Evolutionary conservation across 2,329 filamentous ascomycete species (phyloP).

Genomic region (Alternaria triticina): DNA sequence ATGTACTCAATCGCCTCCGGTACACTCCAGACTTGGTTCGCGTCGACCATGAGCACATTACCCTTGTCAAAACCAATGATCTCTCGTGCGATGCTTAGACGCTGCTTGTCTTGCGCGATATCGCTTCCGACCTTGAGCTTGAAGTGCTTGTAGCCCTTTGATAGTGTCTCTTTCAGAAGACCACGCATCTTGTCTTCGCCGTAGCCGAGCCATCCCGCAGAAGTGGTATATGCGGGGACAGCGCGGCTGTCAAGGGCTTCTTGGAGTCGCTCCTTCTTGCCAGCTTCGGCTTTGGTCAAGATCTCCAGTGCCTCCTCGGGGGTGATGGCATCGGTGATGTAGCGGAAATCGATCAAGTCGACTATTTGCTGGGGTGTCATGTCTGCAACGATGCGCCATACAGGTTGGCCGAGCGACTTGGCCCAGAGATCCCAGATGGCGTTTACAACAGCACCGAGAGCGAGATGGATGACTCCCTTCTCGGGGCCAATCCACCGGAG

Average conservation of each 20-base stretch:
- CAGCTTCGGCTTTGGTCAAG: slow-evolving; percentile 68
- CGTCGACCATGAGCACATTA: slow-evolving; percentile 90
- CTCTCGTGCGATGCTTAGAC: slow-evolving; percentile 75
- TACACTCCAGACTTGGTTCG: slow-evolving; percentile 91
- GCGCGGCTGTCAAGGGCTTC: slow-evolving; percentile 77
- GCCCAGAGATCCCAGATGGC: slow-evolving; percentile 97
- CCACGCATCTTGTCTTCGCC: slow-evolving; percentile 83
- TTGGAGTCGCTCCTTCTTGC: slow-evolving; percentile 73
- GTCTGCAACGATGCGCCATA: slow-evolving; percentile 88
- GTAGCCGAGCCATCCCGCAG: slow-evolving; percentile 91
- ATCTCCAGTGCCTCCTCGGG: slow-evolving; percentile 80
- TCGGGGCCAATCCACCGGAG: slow-evolving; percentile 93
- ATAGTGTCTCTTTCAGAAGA: slow-evolving; percentile 75
- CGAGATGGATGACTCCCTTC: slow-evolving; percentile 92
- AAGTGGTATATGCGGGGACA: slow-evolving; percentile 90
- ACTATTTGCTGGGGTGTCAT: slow-evolving; percentile 91
- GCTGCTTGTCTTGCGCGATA: slow-evolving; percentile 72
- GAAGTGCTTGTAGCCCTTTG: slow-evolving; percentile 81
- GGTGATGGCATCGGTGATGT: slow-evolving; percentile 92
- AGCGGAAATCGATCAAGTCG: slow-evolving; percentile 88
- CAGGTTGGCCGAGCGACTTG: slow-evolving; percentile 82
- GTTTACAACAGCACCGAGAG: slow-evolving; percentile 86
- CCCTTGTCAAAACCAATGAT: slow-evolving; percentile 83
- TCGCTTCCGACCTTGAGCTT: slow-evolving; percentile 87
- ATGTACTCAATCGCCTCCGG: slow-evolving; percentile 89